phyloP scores from a whole-genome alignment of 2,329 filamentous ascomycete species.

The Exserohilum turcica region DNA sequence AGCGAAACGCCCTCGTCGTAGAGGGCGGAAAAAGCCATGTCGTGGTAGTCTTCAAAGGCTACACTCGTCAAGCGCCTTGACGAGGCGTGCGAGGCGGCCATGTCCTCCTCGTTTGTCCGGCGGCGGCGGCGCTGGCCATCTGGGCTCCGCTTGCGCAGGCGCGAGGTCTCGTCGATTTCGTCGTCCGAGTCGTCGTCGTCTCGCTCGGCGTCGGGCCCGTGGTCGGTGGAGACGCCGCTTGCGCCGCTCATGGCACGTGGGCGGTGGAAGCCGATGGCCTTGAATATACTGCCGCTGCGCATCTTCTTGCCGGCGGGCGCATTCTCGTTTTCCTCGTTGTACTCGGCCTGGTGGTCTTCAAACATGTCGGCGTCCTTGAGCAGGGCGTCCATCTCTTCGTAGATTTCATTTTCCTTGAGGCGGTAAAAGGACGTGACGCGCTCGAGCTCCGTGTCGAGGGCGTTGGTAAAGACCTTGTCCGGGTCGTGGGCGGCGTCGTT shows the following conservation, averaged over 20 bases:
- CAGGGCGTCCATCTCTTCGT: slow-evolving; percentile 78
- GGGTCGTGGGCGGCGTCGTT: slow-evolving; percentile 67
- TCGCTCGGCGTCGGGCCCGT: slow-evolving; percentile 52
- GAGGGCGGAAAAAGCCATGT: slow-evolving; percentile 72
- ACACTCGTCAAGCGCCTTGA: slow-evolving; percentile 66
- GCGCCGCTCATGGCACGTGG: slow-evolving; percentile 53
- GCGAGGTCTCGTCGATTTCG: slow-evolving; percentile 59
- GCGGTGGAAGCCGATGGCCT: slow-evolving; percentile 53
- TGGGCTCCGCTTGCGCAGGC: slow-evolving; percentile 48
- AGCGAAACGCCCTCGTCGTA: slow-evolving; percentile 79
- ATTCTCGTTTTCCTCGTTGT: slow-evolving; percentile 45
- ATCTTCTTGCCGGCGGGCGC: slow-evolving; percentile 47
- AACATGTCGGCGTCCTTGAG: slow-evolving; percentile 73
- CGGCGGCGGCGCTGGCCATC: slow-evolving; percentile 38
- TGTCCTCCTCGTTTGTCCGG: slow-evolving; percentile 52
- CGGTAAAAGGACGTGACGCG: slow-evolving; percentile 93
- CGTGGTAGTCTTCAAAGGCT: slow-evolving; percentile 77
- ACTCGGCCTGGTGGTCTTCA: slow-evolving; percentile 59
- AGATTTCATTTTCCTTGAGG: slow-evolving; percentile 85
- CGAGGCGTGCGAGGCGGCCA: slow-evolving; percentile 68
- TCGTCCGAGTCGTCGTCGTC: slow-evolving; percentile 63
- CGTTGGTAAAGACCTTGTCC: slow-evolving; percentile 78
- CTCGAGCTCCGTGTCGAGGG: slow-evolving; percentile 86
- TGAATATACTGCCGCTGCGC: slow-evolving; percentile 60
- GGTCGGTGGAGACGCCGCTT: slow-evolving; percentile 49